Base-by-base conservation (phyloP, 495 filamentous ascomycete species). In the Penicillium riverlandense region DNA sequence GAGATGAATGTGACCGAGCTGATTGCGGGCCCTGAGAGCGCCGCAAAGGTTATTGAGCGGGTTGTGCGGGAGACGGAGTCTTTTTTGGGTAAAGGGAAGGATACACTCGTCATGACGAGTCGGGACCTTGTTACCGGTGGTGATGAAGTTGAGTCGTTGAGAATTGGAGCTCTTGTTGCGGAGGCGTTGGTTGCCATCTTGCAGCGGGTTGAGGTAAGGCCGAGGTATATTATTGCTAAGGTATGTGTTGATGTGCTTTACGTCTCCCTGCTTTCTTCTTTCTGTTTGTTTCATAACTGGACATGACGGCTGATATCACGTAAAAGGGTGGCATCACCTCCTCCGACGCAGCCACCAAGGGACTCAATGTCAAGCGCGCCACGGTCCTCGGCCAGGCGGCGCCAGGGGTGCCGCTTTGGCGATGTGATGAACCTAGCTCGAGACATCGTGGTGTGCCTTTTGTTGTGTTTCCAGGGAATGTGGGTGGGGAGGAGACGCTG, bases 401-500 rank as follows among this genome's bases (percentile, higher is more conserved):
- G 7, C 65, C 76, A 1, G 76, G 75, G 13, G 73, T 79, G 15
- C 76, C 76, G 1, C 52, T 79, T 3, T 79, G 75, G 76, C 60
- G 69, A 32, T 78, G 75, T 34, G 65, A 76, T 46, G 74, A 78
- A 57, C 45, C 50, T 34, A 70, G 63, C 0, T 70, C 66, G 34
- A 60, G 67, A 40, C 66, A 70, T 55, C 58, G 58, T 0, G 68
- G 67, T 16, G 62, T 77, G 14, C 72, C 72, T 11, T 77, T 66
- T 54, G 70, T 77, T 10, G 74, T 78, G 0, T 79, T 79, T 41
- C 76, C 76, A n/a, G 76, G 74, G 9, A 79, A 79, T 59, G 75
- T 78, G 10, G 76, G 75, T 16, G 63, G 63, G 7, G 73, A 76
- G 41, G 53, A 59, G 42, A 73, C 74, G 16, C 49, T 71, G n/a